Conservation (phyloP, 768 basidiomycete species). For the Xerocomus spinulosus region DNA sequence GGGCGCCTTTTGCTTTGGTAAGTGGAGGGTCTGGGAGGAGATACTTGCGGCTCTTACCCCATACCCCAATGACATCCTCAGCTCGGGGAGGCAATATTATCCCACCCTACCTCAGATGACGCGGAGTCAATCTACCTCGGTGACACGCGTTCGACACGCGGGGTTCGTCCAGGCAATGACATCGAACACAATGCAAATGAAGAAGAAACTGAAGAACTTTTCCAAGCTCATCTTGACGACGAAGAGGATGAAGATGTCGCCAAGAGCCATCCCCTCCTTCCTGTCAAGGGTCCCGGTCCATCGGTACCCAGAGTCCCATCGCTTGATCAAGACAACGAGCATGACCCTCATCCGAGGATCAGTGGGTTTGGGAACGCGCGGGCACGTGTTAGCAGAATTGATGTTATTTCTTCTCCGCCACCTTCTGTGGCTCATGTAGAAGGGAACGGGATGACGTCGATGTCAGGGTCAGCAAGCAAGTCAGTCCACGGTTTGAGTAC, state of each 20-base stretch:
- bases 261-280: neutral
- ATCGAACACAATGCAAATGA: constrained; percentile 19
- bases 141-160: constrained; percentile 31
- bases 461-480: constrained; percentile 9
- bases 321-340: constrained; percentile 6
- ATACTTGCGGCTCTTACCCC: constrained; percentile 12
- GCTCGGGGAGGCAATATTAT: constrained; percentile 84
- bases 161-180: constrained; percentile 7
- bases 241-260: constrained; percentile 13
- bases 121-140: constrained; percentile 35
- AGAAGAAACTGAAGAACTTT: constrained; percentile 23
- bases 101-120: constrained; percentile 44
- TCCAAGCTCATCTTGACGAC: constrained; percentile 22
- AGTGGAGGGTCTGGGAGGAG: constrained; percentile 21
- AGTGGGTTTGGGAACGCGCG: constrained; percentile 37
- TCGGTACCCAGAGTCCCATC: neutral
- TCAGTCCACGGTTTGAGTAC: constrained; percentile 48
- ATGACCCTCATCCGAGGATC: constrained; percentile 22
- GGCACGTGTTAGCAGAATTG: constrained; percentile 47
- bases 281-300: too few species aligned
- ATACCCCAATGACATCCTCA: constrained; percentile 28
- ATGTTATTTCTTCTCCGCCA: constrained; percentile 20
- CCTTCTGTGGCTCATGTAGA: constrained; percentile 12
- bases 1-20: constrained; percentile 91
- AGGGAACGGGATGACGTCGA: constrained; percentile 18